Evolutionary conservation across 164 flowering plant species (phyloP), one percentile per base, ranked within the genome.

Genomic region (Euptelea pleiosperma): DNA sequence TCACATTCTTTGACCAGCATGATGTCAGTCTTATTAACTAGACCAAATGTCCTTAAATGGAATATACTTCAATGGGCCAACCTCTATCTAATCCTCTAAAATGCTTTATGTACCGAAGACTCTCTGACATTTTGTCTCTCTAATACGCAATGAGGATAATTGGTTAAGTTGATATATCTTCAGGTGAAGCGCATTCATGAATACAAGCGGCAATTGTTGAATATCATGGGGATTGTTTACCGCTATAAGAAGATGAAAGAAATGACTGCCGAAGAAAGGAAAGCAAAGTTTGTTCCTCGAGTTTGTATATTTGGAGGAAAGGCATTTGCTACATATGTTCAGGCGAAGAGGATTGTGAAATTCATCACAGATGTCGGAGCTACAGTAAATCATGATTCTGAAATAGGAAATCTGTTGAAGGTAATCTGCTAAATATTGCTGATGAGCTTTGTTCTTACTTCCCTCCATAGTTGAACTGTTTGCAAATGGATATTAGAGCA

Each of bases 141-240:
- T 52, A 11, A 0, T 19, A 3, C 24, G 18, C 21, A 26, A 28
- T 11, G 14, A 59, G 29, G 24, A 41, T 29, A 33, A 14, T 10
- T 52, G 11, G 55, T 25, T 31, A n/a, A 55, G 5, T 4, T 8
- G 4, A 9, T 36, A 21, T 36, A 26, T 56, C 58, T 73, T 66
- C 80, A 92, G 98, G 86, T 92, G 52, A 92, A 92, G 71, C 95
- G 96, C 72, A 92, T 92, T 46, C 98, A 92, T 62, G 98, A 92
- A 63, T 92, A 92, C 78, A 92, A 89, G 75, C 71, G 98, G 2
- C 96, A 92, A 61, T 70, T 92, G 51, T 65, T 92, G 81, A 92
- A 92, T 64, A 87, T 89, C 58, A 66, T 92, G 66, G 98, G 98
- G 51, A 85, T 89, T 60, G 91, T 87, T 63, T 82, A 85, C 60